phyloP scores from a whole-genome alignment of 768 basidiomycete species.

The Tricholomella constricta region DNA sequence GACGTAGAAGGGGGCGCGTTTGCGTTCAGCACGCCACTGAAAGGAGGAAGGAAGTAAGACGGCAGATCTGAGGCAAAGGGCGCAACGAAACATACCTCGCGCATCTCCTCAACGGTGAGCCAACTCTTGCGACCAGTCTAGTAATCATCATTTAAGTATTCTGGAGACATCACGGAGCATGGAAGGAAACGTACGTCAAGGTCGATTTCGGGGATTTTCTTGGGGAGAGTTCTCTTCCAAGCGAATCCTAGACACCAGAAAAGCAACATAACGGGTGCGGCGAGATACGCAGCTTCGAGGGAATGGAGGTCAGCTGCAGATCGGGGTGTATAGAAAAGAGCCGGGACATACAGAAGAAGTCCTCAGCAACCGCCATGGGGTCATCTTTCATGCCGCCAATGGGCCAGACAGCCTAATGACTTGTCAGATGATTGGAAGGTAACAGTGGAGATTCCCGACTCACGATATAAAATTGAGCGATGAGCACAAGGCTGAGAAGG shows the following conservation, averaged over 20 bases:
- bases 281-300: constrained; percentile 38
- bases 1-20: constrained; percentile 35
- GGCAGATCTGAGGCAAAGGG: background rate
- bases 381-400: constrained; percentile 35
- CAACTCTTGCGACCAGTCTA: constrained; percentile 48
- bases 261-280: constrained; percentile 39
- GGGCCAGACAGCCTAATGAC: constrained; percentile 39
- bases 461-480: constrained; percentile 49
- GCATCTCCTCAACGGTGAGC: constrained; percentile 48
- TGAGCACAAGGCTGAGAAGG: constrained; percentile 40
- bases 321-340: background rate
- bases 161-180: background rate
- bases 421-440: background rate
- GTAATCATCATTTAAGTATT: background rate
- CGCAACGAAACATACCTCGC: constrained; percentile 27
- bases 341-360: constrained; percentile 40
- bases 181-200: constrained; percentile 33
- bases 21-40: constrained; percentile 42
- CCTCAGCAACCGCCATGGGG: constrained; percentile 29
- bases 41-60: background rate
- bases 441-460: background rate
- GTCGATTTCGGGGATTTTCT: constrained; percentile 39
- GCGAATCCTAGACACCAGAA: constrained; percentile 39
- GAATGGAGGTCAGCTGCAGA: background rate
- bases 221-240: constrained; percentile 44